Conservation (phyloP, 192 early-diverging fungal species). For the Podila clonocystis region DNA sequence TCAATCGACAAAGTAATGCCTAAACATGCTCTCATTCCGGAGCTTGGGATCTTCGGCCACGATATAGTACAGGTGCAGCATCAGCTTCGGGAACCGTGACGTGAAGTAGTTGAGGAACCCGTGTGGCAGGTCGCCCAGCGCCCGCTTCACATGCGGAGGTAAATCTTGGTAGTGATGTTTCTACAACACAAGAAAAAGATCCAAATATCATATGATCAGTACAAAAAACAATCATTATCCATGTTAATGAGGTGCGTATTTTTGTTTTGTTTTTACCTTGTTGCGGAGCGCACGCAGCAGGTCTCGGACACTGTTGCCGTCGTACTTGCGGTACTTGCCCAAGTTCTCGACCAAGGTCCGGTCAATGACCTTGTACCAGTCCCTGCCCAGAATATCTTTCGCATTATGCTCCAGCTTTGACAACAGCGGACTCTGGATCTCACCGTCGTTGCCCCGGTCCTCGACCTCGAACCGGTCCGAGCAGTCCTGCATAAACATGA, state of each 20-base stretch:
- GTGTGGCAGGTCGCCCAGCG: constrained; percentile 86
- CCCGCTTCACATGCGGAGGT: constrained; percentile 74
- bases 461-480: constrained; percentile 96
- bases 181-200: constrained; percentile 47
- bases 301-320: constrained; percentile 84
- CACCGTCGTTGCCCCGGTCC: constrained; percentile 50
- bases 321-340: constrained; percentile 94
- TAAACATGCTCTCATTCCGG: constrained; percentile 71
- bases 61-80: constrained; percentile 90
- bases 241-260: not conserved
- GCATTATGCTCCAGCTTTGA: constrained; percentile 72
- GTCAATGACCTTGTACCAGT: constrained; percentile 85
- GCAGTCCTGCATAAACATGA: constrained; percentile 93
- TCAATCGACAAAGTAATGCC: constrained; percentile 69
- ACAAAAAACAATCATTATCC: not conserved
- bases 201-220: not conserved
- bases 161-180: constrained; percentile 99
- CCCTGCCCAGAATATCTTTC: constrained; percentile 67
- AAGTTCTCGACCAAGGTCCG: constrained; percentile 78
- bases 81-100: constrained; percentile 86
- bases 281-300: constrained; percentile 92
- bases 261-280: constrained; percentile 71
- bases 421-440: constrained; percentile 74
- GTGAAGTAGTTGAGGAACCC: constrained; percentile 92
- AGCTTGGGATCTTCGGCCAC: constrained; percentile 72